Evolutionary conservation across 495 filamentous ascomycete species (phyloP), one percentile per base, ranked within the genome.

Genomic region (Penicillium mononematosum): DNA sequence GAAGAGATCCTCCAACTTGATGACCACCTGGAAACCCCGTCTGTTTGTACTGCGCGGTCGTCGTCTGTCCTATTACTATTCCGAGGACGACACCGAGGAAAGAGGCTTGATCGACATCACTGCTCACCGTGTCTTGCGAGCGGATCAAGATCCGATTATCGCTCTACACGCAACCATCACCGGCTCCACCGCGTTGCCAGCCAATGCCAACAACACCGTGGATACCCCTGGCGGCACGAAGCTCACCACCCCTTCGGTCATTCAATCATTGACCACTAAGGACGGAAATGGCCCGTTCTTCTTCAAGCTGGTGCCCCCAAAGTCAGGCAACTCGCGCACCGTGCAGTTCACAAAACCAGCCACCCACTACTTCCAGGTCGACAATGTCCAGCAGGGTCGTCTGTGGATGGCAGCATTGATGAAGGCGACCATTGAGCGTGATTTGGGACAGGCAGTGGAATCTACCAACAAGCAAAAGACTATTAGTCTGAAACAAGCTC

Each of bases 331-430:
- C 24, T 88, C 90, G 2, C 90, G 91, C 55, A 93, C 89, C 5
- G 92, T 99, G 48, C 95, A 91, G 56, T 98, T 98, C 73, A 99
- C 95, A 7, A 96, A 96, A 66, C 95, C 92, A 5, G 90, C 92
- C 0, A 88, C 96, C 19, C 95, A 99, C 66, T 99, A 96, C 67
- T 98, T 99, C 70, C 95, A 96, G 16, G 92, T 96, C 39, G 90
- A 93, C 47, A 96, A 88, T 56, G 77, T 96, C 38, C 83, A 89
- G 54, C 85, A 94, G 61, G 95, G 94, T 16, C 85, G 95, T 17
- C 74, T 92, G 41, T 99, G 95, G 95, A 99, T 99, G 95, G 95
- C 91, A 4, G 95, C 95, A 11, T 76, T 99, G 57, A 95, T 98
- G 91, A 99, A 98, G 74, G 95, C 95, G 4, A 99, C 95, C 5